These are phyloP conservation scores for Gymnopus androsaceus DNA, from an alignment of 1,284 basidiomycete genomes.

Conservation along the genomic window DNA sequence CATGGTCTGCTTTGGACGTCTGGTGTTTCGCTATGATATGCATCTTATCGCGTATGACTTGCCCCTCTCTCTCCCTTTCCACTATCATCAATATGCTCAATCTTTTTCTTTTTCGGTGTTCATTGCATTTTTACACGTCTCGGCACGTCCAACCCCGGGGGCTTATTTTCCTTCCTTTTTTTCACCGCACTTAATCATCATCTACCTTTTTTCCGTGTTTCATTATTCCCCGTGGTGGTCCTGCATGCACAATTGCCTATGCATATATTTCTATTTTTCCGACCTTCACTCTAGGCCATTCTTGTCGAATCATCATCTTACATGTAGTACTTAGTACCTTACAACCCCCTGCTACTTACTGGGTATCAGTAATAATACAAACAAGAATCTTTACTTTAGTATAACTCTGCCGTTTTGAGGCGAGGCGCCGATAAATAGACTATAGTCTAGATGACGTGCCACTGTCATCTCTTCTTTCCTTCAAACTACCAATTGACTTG, in stretches of 20 bases:
- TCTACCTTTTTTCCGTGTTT: constrained; percentile 19
- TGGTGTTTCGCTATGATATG: constrained; percentile 22
- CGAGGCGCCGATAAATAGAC: no score
- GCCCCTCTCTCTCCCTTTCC: constrained; percentile 25
- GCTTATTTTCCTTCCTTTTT: constrained; percentile 17
- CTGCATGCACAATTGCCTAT: constrained; percentile 23
- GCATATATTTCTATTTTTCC: constrained; percentile 27
- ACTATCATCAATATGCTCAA: constrained; percentile 33
- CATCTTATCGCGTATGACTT: constrained; percentile 13
- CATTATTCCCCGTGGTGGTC: constrained; percentile 25
- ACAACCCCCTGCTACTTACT: constrained; percentile 24
- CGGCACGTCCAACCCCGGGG: constrained; percentile 19
- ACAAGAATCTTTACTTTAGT: background rate
- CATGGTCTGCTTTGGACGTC: constrained; percentile 27
- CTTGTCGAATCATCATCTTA: constrained; percentile 17
- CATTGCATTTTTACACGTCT: constrained; percentile 20
- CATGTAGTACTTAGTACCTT: constrained; percentile 45
- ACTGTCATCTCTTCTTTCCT: background rate
- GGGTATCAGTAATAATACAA: constrained; percentile 4
- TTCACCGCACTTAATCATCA: constrained; percentile 14
- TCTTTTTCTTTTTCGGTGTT: constrained; percentile 19
- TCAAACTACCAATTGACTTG: background rate
- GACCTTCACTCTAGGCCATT: constrained; percentile 21
- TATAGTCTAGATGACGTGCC: no score
- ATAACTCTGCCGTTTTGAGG: constrained; percentile 6